Evolutionary conservation across 768 basidiomycete species (phyloP), one percentile per base, ranked within the genome.

Genomic region (Podaxis sp.): DNA sequence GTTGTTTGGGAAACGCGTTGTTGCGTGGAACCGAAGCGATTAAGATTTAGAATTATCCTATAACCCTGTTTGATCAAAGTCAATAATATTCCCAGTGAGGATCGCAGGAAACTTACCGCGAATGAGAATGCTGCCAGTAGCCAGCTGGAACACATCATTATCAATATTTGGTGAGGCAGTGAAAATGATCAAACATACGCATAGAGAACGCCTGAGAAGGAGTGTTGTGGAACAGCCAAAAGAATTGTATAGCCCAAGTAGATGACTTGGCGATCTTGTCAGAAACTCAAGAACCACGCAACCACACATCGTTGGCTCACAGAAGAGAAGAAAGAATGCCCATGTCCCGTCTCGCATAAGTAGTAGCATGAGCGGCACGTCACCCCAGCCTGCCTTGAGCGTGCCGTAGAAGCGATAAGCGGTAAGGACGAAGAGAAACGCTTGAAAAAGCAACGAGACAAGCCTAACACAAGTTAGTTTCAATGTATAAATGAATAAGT

Each of bases 281-380:
- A 56, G 24, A 22, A 11, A 46, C n/a, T 46, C 8, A 7, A 13
- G 5, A 40, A 15, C 8, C 36, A 38, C 8, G 36, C 24, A 26
- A 24, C 7, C 54, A 40, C 39, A 19, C 33, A 22, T 6, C 15
- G 6, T 19, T 15, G 9, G 61, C 69, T 59, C 64, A 82, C 82
- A 59, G 62, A 80, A 79, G 8, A 82, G 64, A 2, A 77, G 52
- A 36, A 78, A 49, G 67, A 79, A 82, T 1, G 79, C 77, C 72
- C 78, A 77, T 2, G 77, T 75, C 6, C 82, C 77, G 67, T 84
- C 82, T n/a, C 77, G 75, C 67, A 80, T 71, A 13, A 83, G 70
- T 51, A 82, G 65, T 4, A 72, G 63, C 12, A 80, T 64, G 6
- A 83, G 67, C 0, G 79, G 81, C 1, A 76, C 74, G 53, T 79